phyloP scores from a whole-genome alignment of 208 protist species.

The Wallacemonas rigidus region DNA sequence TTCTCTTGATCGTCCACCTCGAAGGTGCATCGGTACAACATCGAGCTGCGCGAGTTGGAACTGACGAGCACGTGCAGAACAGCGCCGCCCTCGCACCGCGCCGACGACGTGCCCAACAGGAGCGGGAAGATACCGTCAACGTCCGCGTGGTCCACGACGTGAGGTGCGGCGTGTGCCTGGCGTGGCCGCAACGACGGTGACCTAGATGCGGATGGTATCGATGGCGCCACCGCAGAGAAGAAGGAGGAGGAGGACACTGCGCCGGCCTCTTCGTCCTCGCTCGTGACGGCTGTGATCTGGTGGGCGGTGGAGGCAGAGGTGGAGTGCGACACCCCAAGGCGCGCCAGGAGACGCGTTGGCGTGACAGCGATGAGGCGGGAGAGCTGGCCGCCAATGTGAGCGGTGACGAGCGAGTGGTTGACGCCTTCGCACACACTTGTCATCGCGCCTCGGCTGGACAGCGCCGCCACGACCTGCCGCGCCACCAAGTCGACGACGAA shows the following conservation, averaged over 20 bases:
- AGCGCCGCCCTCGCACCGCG: not conserved
- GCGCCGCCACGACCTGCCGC: conserved; percentile 40
- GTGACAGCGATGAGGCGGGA: conserved; percentile 25
- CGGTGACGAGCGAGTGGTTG: conserved; percentile 39
- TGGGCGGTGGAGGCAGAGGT: too few species aligned
- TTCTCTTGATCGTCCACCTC: not conserved
- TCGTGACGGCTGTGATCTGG: not conserved
- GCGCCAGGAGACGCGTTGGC: conserved; percentile 17
- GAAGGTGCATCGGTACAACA: conserved; percentile 2
- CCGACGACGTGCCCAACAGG: not conserved
- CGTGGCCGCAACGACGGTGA: too few species aligned
- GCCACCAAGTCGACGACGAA: conserved; percentile 66
- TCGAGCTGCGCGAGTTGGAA: conserved; percentile 1
- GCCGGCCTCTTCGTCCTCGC: not conserved
- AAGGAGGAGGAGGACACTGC: conserved; percentile 8
- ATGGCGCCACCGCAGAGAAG: conserved; percentile 1
- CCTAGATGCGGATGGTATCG: not conserved
- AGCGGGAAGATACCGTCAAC: conserved; percentile 10
- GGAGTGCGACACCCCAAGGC: not conserved
- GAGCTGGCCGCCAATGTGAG: conserved; percentile 13
- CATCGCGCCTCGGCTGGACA: conserved; percentile 56
- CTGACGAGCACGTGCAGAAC: conserved; percentile 11
- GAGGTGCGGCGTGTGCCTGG: too few species aligned
- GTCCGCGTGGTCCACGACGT: not conserved
- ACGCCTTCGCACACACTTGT: conserved; percentile 52